Base-by-base conservation (phyloP, 2,329 filamentous ascomycete species). In the Paraconiothyrium sp. region DNA sequence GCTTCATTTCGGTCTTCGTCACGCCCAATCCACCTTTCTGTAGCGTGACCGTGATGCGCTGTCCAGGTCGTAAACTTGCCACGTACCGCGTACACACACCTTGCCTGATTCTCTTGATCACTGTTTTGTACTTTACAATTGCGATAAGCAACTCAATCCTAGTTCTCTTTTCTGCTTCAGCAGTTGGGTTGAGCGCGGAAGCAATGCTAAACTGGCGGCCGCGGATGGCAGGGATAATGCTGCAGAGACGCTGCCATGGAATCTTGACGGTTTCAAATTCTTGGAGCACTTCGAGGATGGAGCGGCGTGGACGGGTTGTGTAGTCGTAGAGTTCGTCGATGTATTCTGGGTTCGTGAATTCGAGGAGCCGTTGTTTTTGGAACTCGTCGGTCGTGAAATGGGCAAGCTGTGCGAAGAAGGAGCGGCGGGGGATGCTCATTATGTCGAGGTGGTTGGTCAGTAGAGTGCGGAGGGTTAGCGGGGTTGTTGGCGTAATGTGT, bases 261-360 rank as follows among this genome's bases (percentile, higher is more conserved):
- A 99, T 88, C 64, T 89, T 90, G 58, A 98, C 90, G 0, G 88
- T 90, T 46, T 91, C 86, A 71, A 99, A 99, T 70, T 99, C 95
- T 59, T 94, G 89, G 32, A 99, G 85, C 3, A 97, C 90, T 79
- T 99, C 95, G 6, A 99, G 83, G 60, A 98, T 97, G 61, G 92
- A 96, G 37, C 95, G 90, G 37, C 93, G 90, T 0, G 94, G 92
- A 9, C 95, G 89, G 0, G 94, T 94, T 1, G 95, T 95, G 75
- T 99, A 99, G 79, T 99, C 94, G 81, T 92, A 98, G 59, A 97
- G 90, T 70, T 99, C 95, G 69, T 98, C 93, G 6, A 94, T 88
- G 70, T 90, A 92, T 49, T 91, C 86, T 0, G 92, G 88, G 70
- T 91, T 87, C 1, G 89, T 89, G 70, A 99, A 95, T 74, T 99